Base-by-base conservation (phyloP, 23 red algal genomes). In the Chondrus crispus region DNA sequence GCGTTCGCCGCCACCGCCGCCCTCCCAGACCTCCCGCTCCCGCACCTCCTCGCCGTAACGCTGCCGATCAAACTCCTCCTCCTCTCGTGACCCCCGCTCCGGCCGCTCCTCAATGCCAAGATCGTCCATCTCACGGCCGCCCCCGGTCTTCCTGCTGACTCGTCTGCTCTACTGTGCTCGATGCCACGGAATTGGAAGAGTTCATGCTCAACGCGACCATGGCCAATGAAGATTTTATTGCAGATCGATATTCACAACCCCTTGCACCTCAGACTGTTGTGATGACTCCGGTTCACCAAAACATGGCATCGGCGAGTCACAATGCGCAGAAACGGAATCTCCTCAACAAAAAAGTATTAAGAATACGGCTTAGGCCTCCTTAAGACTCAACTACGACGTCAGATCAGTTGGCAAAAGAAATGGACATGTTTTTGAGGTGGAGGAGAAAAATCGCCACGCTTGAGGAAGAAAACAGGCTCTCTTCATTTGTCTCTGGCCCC, bases 361-460 rank as follows among this genome's bases (percentile, higher is more conserved):
- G 88, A 62, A 94, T 98, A 33, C 97, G 93, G 70, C 46, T 91
- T 47, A 85, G 97, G 13, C 97, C 97, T 1, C 46, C 40, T 24
- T 98, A 94, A 94, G 75, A 88, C 32, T 49, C 39, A 10, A 74
- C 30, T 13, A 84, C 81, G 9, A 48, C 51, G 35, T 74, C 82
- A 11, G 39, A 90, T 51, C 74, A 95, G 44, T 43, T 91, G 74
- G 77, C 29, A 57, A 81, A 60, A 16, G 97, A 98, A 63, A 90
- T 74, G 28, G 76, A 86, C 12, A 69, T 57, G 26, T 98, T 98
- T 91, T 72, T 96, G 33, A 81, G 43, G 11, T 98, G 97, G 97
- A 50, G 97, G 40, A 57, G 91, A 20, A 24, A 58, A 28, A 86
- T 96, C 46, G 97, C 93, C 1, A 81, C 53, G 20, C 28, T 96